phyloP scores from a whole-genome alignment of 2,329 filamentous ascomycete species.

The Aspergillus sergii region DNA sequence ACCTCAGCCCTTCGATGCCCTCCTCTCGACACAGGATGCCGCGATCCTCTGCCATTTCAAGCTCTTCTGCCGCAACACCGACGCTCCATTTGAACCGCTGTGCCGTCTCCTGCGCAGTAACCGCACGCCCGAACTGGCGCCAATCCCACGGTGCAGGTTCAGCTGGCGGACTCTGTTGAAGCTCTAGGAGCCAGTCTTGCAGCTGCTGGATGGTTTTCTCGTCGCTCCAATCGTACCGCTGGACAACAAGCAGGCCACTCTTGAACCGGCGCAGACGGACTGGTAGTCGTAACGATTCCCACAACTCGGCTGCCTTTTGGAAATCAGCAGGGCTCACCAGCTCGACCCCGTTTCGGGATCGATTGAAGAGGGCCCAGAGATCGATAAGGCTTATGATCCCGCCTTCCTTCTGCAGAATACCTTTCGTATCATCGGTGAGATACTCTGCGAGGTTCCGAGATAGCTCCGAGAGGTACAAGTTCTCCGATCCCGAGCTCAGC shows the following conservation, averaged over 20 bases:
- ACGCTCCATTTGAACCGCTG: constrained; percentile 96
- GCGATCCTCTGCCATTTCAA: constrained; percentile 94
- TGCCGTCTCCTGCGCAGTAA: constrained; percentile 87
- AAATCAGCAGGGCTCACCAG: constrained; percentile 91
- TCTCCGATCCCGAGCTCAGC: constrained; percentile 77
- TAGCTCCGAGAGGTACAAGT: constrained; percentile 85
- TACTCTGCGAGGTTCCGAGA: constrained; percentile 86
- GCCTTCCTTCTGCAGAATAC: constrained; percentile 75
- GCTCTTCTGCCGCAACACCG: constrained; percentile 89
- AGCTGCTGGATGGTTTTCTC: constrained; percentile 82
- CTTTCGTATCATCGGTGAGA: constrained; percentile 79
- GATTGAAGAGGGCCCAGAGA: constrained; percentile 92
- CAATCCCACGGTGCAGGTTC: constrained; percentile 74
- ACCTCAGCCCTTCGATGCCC: constrained; percentile 84
- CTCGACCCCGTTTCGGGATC: constrained; percentile 88
- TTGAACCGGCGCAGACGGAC: constrained; percentile 86
- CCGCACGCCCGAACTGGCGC: constrained; percentile 75
- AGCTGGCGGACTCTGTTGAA: constrained; percentile 67
- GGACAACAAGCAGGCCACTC: constrained; percentile 91
- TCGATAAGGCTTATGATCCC: constrained; percentile 90
- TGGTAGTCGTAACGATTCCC: constrained; percentile 84
- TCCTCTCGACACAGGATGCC: constrained; percentile 89
- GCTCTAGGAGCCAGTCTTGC: constrained; percentile 73
- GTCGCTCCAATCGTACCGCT: constrained; percentile 83
- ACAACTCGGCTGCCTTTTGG: constrained; percentile 82